Evolutionary conservation across 768 basidiomycete species (phyloP).

Genomic region (Gymnopilus dilepis): DNA sequence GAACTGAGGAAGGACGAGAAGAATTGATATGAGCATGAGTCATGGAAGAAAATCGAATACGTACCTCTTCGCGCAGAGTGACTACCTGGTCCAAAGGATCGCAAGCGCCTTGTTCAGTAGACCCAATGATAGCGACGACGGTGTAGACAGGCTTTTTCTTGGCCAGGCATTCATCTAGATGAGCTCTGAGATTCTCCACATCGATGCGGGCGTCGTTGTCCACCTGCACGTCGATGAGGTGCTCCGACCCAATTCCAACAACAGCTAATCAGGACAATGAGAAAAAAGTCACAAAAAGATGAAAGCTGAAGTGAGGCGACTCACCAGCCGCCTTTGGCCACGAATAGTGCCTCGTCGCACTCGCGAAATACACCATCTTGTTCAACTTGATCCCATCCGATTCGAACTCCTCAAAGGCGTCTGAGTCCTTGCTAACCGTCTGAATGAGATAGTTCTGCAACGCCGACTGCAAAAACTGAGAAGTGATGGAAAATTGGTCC

Average conservation of each 20-base stretch:
- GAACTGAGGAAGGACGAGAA: slow-evolving; percentile 10
- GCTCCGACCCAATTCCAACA: slow-evolving; percentile 46
- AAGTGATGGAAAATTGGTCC: slow-evolving; percentile 38
- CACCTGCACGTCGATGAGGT: slow-evolving; percentile 39
- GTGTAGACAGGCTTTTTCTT: slow-evolving; percentile 38
- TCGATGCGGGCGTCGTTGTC: slow-evolving; percentile 43
- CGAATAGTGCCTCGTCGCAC: slow-evolving; percentile 45
- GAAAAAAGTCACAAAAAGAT: neutral
- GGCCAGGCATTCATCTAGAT: slow-evolving; percentile 34
- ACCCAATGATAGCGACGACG: slow-evolving; percentile 49
- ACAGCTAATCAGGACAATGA: slow-evolving; percentile 34
- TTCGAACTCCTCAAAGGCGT: slow-evolving; percentile 18
- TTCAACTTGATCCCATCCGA: too few species aligned
- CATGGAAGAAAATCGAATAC: too few species aligned
- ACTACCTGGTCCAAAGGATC: slow-evolving; percentile 46
- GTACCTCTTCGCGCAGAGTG: slow-evolving; percentile 31
- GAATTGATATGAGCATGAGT: too few species aligned
- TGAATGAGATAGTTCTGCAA: slow-evolving; percentile 41
- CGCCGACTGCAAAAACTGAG: slow-evolving; percentile 34
- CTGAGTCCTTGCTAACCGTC: slow-evolving; percentile 38
- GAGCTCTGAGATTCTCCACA: slow-evolving; percentile 27
- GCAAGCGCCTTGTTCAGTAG: slow-evolving; percentile 48
- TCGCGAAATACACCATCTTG: slow-evolving; percentile 1
- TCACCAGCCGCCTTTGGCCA: slow-evolving; percentile 55
- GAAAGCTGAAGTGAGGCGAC: slow-evolving; percentile 16